phyloP scores from a whole-genome alignment of 1,284 basidiomycete genomes.

The Boletellus deceptivus region DNA sequence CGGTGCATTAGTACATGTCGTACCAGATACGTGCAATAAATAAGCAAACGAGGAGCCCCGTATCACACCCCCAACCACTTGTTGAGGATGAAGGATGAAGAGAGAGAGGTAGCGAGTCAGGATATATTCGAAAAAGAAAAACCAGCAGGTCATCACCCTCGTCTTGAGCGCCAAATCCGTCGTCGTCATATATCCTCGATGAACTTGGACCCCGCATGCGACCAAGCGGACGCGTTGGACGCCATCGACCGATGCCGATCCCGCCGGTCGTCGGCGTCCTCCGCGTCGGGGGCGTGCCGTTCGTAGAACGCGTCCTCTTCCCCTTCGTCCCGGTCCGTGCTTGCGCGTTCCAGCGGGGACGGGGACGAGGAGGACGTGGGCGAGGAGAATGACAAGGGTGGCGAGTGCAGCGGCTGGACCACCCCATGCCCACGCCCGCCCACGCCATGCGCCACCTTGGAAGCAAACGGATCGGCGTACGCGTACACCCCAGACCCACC shows the following conservation, averaged over 20 bases:
- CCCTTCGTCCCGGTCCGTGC: constrained; percentile 5
- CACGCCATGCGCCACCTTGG: constrained; percentile 9
- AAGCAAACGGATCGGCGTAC: constrained; percentile 18
- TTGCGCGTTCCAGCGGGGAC: constrained; percentile 13
- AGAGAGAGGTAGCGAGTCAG: too few species aligned
- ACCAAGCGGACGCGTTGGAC: constrained; percentile 37
- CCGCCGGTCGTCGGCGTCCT: too few species aligned
- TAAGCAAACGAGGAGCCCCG: too few species aligned
- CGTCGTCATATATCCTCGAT: constrained; percentile 25
- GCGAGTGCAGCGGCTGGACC: constrained; percentile 22
- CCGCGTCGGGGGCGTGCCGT: too few species aligned
- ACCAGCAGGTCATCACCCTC: neutral
- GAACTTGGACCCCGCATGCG: constrained; percentile 38
- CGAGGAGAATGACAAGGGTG: constrained; percentile 19
- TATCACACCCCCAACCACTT: too few species aligned
- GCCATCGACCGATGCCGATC: constrained; percentile 34
- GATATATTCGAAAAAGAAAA: neutral
- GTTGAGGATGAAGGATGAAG: too few species aligned
- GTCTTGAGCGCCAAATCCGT: too few species aligned
- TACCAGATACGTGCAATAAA: too few species aligned
- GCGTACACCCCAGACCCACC: neutral
- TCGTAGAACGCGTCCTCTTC: too few species aligned
- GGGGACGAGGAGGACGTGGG: constrained; percentile 20
- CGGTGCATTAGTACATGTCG: too few species aligned
- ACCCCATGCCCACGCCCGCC: neutral